A percentile compares a stretch with the other conserved stretches of the same genome.
Conservation (phyloP, 2,329 filamentous ascomycete genomes). For the Claviceps paspali region DNA sequence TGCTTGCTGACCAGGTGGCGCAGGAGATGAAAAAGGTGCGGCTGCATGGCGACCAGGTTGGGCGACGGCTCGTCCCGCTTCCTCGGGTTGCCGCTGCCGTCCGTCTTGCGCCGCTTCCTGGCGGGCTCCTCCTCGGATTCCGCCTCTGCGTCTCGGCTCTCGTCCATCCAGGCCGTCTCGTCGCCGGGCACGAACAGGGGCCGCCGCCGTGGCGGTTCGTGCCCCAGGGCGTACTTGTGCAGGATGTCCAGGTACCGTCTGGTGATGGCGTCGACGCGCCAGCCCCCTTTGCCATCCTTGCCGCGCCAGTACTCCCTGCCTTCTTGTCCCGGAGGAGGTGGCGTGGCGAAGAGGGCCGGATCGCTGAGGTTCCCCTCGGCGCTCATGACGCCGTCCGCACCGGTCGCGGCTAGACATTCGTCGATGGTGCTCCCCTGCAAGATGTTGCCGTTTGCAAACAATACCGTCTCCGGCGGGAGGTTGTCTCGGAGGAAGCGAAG, state of each 20-base stretch:
- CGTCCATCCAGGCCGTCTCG: constrained; percentile 29
- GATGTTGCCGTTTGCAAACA: constrained; percentile 95
- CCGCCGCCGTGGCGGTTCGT: constrained; percentile 47
- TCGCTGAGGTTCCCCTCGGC: constrained; percentile 92
- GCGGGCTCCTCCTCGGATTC: constrained; percentile 29
- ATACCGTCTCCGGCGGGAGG: constrained; percentile 71
- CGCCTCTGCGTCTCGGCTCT: constrained; percentile 14
- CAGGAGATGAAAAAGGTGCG: constrained; percentile 85
- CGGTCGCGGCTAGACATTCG: constrained; percentile 64
- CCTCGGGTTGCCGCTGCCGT: constrained; percentile 13
- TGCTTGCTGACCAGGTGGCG: constrained; percentile 67
- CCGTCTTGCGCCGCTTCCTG: constrained; percentile 35
- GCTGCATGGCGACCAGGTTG: constrained; percentile 71
- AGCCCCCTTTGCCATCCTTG: constrained; percentile 64
- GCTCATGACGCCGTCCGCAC: constrained; percentile 87
- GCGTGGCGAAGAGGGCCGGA: constrained; percentile 65
- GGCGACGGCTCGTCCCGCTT: constrained; percentile 27
- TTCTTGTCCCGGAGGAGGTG: constrained; percentile 48
- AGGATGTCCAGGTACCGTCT: constrained; percentile 85
- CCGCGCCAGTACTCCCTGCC: constrained; percentile 79
- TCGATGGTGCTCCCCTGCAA: constrained; percentile 66
- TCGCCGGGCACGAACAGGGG: constrained; percentile 59
- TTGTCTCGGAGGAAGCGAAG: constrained; percentile 71
- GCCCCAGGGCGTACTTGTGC: constrained; percentile 57
- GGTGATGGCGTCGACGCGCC: constrained; percentile 74